phyloP scores from a whole-genome alignment of 192 early-diverging fungal genomes.

The Mortierella claussenii region DNA sequence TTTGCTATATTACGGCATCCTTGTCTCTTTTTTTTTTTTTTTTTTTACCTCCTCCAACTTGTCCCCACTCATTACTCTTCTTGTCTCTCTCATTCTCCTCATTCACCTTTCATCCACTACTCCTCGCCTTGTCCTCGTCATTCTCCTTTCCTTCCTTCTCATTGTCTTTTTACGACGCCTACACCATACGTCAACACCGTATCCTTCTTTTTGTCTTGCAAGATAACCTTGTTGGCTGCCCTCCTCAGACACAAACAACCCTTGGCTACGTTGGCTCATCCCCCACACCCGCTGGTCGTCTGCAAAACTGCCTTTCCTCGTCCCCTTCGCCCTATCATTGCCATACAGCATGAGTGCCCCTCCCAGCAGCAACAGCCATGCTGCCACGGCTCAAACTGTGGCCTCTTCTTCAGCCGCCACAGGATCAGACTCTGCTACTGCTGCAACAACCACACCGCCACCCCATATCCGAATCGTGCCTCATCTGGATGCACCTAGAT shows the following conservation, averaged over 20 bases:
- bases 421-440: conserved; percentile 18
- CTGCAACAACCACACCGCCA: conserved; percentile 16
- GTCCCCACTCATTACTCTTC: conserved; percentile 9
- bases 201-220: too few relatives aligned
- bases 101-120: too few relatives aligned
- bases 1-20: too few relatives aligned
- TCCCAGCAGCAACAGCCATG: conserved; percentile 7
- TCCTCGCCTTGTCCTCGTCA: too few relatives aligned
- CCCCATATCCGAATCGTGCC: conserved; percentile 69
- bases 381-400: background rate
- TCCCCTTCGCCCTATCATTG: conserved; percentile 32
- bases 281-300: too few relatives aligned
- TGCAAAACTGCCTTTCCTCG: conserved; percentile 50
- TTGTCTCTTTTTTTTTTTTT: background rate
- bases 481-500: conserved; percentile 61
- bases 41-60: conserved; percentile 1
- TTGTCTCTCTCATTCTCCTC: conserved; percentile 1
- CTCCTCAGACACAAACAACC: too few relatives aligned
- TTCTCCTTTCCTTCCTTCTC: conserved; percentile 1
- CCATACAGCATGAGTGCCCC: conserved; percentile 34
- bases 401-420: conserved; percentile 7
- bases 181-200: too few relatives aligned
- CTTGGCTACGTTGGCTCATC: too few relatives aligned
- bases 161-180: too few relatives aligned
- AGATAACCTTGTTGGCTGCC: too few relatives aligned